Evolutionary conservation across 306 rosid genomes (phyloP), one percentile per base, ranked within the genome.

Genomic region (Arachis hypogaea): DNA sequence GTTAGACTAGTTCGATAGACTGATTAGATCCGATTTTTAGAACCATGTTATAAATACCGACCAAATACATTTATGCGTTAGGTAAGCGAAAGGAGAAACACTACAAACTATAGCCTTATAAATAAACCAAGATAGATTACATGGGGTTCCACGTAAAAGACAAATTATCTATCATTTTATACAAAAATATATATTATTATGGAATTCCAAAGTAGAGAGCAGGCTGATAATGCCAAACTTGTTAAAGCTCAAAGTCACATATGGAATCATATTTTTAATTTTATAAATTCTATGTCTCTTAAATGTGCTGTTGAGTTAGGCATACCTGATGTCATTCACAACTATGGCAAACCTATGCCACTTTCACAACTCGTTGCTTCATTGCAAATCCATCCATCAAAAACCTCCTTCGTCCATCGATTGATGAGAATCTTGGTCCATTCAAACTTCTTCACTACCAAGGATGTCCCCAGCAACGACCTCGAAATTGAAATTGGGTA

Each of bases 241-340:
- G 67, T 70, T 29, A 9, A 10, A 63, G 82, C 77, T 36, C 82
- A 78, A 56, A 30, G 36, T 1, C 82, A 78, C 40, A 14, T 59
- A 71, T 45, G 76, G 67, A 71, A 71, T 59, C 67, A 71, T 7
- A 45, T 59, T 7, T 45, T 77, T 12, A 63, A 22, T 43, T 77
- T 77, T 66, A 77, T 77, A 43, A 77, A 77, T 29, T 70, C 81
- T 4, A 77, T 70, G 81, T 70, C 77, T 7, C 81, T 77, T 45
- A 77, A 77, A 77, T 63, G 77, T 18, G 43, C 49, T 0, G 54
- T 77, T 44, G 81, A 77, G 3, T 70, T 78, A 12, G 72, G 72
- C 22, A 78, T 78, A 70, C 82, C 77, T 14, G 77, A 78, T 52
- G 10, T 54, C n/a, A 78, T 78, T 43, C 77, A 78, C 38, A 78